Evolutionary conservation across 2,329 filamentous ascomycete species (phyloP), one percentile per base, ranked within the genome.

Genomic region (Trematosphaeria pertusa): DNA sequence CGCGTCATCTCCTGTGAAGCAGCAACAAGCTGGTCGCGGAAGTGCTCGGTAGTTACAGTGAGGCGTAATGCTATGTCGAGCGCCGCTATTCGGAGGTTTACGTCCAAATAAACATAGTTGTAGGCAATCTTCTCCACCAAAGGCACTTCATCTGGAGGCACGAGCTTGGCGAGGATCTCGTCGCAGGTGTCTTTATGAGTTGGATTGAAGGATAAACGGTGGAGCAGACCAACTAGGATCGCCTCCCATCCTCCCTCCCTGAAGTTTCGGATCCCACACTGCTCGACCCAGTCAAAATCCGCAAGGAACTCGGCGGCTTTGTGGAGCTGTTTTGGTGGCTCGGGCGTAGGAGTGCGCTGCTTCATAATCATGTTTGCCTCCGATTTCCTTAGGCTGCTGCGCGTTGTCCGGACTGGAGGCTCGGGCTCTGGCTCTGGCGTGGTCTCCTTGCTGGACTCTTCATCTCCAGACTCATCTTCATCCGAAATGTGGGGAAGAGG

Each of bases 1-100:
- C 86, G 85, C 1, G 94, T 99, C 92, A 97, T 97, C 43, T 91
- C 89, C 65, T 93, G 89, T 55, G 88, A 91, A 73, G 92, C 96
- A 53, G 93, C 87, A 58, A 96, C 91, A 79, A 99, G 88, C 67
- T 95, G 96, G 12, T 85, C 87, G 42, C 93, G 87, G 58, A 97
- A 83, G 2, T 88, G 86, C 67, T 91, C 92, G 0, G 94, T 97
- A 63, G 91, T 87, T 45, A 92, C 81, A 2, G 89, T 92, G 50
- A 97, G 78, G 78, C 93, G 86, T 69, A 90, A 91, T 45, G 97
- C 83, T 26, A 95, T 87, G 67, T 97, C 88, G 35, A 99, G 79
- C 17, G 87, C 88, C 55, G 86, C 82, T 30, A 93, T 84, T 11
- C 93, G 88, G 41, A 87, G 76, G 66, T 97, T 97, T 58, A 97